These are phyloP conservation scores for Epichloe brachyelytri DNA, from an alignment of 2,329 filamentous ascomycete genomes.

Conservation along the genomic window DNA sequence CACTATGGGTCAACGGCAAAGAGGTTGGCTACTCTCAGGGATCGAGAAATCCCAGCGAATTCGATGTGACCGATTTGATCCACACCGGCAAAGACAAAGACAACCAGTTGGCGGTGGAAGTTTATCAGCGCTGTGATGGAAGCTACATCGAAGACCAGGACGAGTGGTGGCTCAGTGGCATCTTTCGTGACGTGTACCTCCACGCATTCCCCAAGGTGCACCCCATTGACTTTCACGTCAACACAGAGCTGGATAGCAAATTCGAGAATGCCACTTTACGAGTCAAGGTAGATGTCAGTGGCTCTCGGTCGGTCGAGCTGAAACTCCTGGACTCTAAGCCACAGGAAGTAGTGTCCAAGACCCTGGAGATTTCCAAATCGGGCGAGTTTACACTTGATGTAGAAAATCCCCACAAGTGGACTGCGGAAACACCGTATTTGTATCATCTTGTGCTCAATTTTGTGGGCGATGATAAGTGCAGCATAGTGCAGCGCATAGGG, in stretches of 20 bases:
- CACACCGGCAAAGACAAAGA: constrained; percentile 23
- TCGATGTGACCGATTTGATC: constrained; percentile 49
- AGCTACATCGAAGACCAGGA: constrained; percentile 62
- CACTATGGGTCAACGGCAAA: constrained; percentile 56
- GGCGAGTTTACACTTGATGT: constrained; percentile 30
- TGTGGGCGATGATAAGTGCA: constrained; percentile 15
- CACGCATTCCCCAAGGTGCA: constrained; percentile 44
- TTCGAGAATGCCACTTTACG: constrained; percentile 40
- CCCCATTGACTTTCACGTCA: constrained; percentile 43
- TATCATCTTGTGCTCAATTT: constrained; percentile 36
- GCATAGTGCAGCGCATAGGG: constrained; percentile 42
- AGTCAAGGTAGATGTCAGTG: constrained; percentile 31
- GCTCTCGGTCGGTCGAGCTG: constrained; percentile 16
- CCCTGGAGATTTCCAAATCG: constrained; percentile 17
- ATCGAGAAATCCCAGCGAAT: constrained; percentile 59
- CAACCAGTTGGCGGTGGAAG: constrained; percentile 51
- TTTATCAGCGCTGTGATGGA: constrained; percentile 62
- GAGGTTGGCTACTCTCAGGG: constrained; percentile 62
- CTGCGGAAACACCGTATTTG: constrained; percentile 52
- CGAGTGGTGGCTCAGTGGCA: constrained; percentile 56
- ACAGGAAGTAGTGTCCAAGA: constrained; percentile 13
- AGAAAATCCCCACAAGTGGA: constrained; percentile 48
- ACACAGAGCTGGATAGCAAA: constrained; percentile 40
- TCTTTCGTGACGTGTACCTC: constrained; percentile 57
- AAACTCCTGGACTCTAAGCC: constrained; percentile 25